A percentile compares a stretch with the other conserved stretches of the same genome.
Evolutionary conservation across 2,329 filamentous ascomycete species (phyloP).

Genomic region (Ceratocystis alfenasii): DNA sequence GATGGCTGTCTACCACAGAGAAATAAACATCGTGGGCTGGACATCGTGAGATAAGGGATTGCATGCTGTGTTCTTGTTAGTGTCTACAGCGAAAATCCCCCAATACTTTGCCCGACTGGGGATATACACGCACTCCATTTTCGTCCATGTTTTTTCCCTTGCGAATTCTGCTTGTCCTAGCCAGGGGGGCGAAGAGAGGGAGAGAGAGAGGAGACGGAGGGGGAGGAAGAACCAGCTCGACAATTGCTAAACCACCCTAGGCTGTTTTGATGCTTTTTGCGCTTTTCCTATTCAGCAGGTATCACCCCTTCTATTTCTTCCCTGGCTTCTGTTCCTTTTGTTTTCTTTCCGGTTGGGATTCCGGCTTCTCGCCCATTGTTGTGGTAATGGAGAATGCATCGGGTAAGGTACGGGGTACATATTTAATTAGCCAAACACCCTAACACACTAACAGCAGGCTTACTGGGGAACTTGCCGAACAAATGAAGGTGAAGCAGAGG

Average conservation of each 20-base stretch:
- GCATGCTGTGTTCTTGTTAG: not conserved
- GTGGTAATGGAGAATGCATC: not conserved
- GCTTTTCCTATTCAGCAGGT: not conserved
- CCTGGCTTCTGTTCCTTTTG: not conserved
- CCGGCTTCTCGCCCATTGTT: slow-evolving; percentile 5
- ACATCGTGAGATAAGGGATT: not conserved
- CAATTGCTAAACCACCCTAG: too few species aligned
- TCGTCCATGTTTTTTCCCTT: not conserved
- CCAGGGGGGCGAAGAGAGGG: not conserved
- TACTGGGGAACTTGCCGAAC: slow-evolving; percentile 1
- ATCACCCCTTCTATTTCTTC: too few species aligned
- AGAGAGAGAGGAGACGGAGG: too few species aligned
- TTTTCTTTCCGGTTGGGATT: slow-evolving; percentile 10
- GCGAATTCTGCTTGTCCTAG: not conserved
- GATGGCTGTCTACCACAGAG: not conserved
- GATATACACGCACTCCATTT: not conserved
- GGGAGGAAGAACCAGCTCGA: too few species aligned
- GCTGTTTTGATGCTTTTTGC: not conserved
- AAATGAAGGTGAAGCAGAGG: not conserved
- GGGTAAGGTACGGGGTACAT: slow-evolving; percentile 7
- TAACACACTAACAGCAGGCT: not conserved
- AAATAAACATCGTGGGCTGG: not conserved
- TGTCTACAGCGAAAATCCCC: not conserved
- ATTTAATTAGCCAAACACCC: not conserved
- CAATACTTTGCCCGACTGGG: not conserved